Evolutionary conservation across 495 filamentous ascomycete genomes (phyloP), one percentile per base, ranked within the genome.

Genomic region (Recurvomyces mirabilis): DNA sequence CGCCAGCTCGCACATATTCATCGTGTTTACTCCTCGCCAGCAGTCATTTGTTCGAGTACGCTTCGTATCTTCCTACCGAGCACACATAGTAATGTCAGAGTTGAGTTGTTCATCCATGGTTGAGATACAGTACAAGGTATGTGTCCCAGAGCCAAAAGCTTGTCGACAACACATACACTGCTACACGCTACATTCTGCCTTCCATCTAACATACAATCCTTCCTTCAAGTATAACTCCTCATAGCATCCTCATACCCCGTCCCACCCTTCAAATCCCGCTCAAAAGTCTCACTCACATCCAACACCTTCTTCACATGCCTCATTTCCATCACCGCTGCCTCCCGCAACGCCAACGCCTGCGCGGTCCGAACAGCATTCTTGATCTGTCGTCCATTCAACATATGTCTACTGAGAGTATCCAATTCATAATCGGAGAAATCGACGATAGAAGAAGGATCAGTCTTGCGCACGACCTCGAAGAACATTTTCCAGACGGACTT

Each of bases 311-410:
- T 79, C 64, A 94, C 85, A 58, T 93, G 84, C 32, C 76, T 73
- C 79, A 93, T 87, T 1, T 73, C 71, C 5, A 94, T 68, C 0
- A 71, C 69, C 29, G 77, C 70, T 29, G 68, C 67, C 59, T 87
- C 82, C 50, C 85, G 82, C 46, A 91, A 75, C 3, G 87, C 87
- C 12, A 94, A 69, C 0, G 82, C 81, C 60, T 94, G 87, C 1
- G 87, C 84, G 2, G 85, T 88, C 40, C 84, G 74, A 32, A 93
- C 81, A 4, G 79, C 82, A 61, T 94, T 94, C 68, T 94, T 94
- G 71, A 94, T 94, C 70, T 93, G 87, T 47, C 87, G 76, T n/a
- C 87, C 87, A 55, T 94, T 94, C 41, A 94, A 63, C 30, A 77
- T 77, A 55, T 81, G 75, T 32, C 78, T 68, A 0, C 82, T 73